Evolutionary conservation across 768 basidiomycete species (phyloP), one percentile per base, ranked within the genome.

Genomic region (Pleurotus ostreatus): DNA sequence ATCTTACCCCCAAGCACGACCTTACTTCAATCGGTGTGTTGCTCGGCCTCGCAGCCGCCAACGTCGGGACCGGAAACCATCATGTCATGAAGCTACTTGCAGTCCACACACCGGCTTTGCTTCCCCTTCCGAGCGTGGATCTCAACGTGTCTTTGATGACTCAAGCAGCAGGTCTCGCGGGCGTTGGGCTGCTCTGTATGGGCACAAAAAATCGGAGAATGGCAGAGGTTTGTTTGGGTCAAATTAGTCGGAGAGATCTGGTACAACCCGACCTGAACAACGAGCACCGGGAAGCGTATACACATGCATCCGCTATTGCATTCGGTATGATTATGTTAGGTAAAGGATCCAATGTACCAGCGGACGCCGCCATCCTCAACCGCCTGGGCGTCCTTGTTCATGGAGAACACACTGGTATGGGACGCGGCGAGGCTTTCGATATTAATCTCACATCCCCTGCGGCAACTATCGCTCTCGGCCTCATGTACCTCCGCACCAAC

Each of bases 321-420:
- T 97, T 97, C 65, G 97, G 97, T 4, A 90, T 97, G 85, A 88
- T 96, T 70, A 96, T 98, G 89, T 81, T 98, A 13, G 95, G 92
- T 5, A 86, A 86, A 62, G 95, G 97, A 1, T 78, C 83, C 0
- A 77, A 79, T 6, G 85, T 88, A 34, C 89, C 89, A 1, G 91
- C 91, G 1, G 95, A 97, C 61, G 70, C 85, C 56, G 75, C 78
- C 9, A 74, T 91, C 47, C 71, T 95, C 15, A 78, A 80, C 30
- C 83, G 86, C 23, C 70, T 98, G 46, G 84, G 82, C 39, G 68
- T 83, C n/a, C 78, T 94, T 34, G 80, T 96, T 46, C 88, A 90
- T 54, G 91, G 94, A 8, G 84, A 90, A 64, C 64, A 71, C 37
- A 62, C 70, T 13, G 71, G 71, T 16, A 70, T 68, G 57, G 70